Evolutionary conservation across 306 rosid species (phyloP).

Genomic region (Glycine latifolia): DNA sequence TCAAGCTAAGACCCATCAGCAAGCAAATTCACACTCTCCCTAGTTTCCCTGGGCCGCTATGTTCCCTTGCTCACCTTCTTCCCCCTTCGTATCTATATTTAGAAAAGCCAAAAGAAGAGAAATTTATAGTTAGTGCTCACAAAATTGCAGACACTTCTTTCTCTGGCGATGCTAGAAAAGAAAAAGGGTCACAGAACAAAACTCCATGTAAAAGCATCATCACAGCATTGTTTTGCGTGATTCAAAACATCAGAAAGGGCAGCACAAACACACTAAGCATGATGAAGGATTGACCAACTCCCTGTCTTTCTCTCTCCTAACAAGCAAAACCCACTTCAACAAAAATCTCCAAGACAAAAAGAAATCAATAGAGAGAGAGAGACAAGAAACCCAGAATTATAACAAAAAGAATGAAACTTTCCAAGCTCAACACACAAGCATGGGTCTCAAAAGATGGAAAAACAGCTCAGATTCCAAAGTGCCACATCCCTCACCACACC

Average conservation of each 20-base stretch:
- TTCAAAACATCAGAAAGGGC: slow-evolving; percentile 57
- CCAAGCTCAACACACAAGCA: slow-evolving; percentile 69
- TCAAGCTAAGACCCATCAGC: slow-evolving; percentile 60
- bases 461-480: slow-evolving; percentile 70
- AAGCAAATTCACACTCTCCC: slow-evolving; percentile 36
- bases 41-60: background rate
- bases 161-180: slow-evolving; percentile 36
- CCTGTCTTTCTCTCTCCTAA: slow-evolving; percentile 46
- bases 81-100: slow-evolving; percentile 57
- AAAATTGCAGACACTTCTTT: slow-evolving; percentile 50
- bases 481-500: slow-evolving; percentile 39
- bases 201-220: slow-evolving; percentile 54
- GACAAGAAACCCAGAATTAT: slow-evolving; percentile 48
- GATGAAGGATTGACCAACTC: slow-evolving; percentile 35
- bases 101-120: slow-evolving; percentile 33
- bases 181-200: slow-evolving; percentile 47
- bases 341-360: background rate
- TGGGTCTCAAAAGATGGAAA: slow-evolving; percentile 82
- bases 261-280: slow-evolving; percentile 49
- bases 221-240: slow-evolving; percentile 65
- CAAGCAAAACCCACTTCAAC: slow-evolving; percentile 42
- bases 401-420: slow-evolving; percentile 49
- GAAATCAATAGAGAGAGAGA: slow-evolving; percentile 13
- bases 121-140: slow-evolving; percentile 41
- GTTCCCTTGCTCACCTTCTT: slow-evolving; percentile 43